Conservation (phyloP, 108 stramenopile species). For the Nitzschia putrida region DNA sequence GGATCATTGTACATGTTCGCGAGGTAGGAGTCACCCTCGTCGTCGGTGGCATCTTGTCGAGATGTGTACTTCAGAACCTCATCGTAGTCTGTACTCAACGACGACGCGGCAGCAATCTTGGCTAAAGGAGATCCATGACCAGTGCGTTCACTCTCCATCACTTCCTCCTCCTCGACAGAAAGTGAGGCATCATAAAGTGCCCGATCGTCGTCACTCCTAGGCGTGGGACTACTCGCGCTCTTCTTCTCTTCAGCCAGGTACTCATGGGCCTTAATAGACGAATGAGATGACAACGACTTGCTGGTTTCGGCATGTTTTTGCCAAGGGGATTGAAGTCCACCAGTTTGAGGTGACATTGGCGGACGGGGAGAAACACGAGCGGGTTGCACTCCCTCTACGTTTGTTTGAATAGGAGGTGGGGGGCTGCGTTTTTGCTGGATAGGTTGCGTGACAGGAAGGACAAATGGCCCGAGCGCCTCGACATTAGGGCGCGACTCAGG, state of each 20-base stretch:
- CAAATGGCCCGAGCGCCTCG: no score
- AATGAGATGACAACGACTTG: not conserved
- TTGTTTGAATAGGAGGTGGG: no score
- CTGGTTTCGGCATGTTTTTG: not conserved
- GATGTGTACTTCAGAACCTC: slow-evolving; percentile 9
- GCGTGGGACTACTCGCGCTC: not conserved
- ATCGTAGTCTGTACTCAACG: slow-evolving; percentile 4
- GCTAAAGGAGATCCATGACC: not conserved
- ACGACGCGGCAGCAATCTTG: not conserved
- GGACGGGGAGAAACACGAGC: no score
- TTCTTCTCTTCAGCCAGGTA: slow-evolving; percentile 2
- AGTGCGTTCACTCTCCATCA: not conserved
- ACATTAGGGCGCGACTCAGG: no score
- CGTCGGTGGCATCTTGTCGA: not conserved
- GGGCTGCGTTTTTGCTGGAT: no score
- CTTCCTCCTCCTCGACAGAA: not conserved
- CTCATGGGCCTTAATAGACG: not conserved
- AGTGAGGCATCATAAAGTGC: not conserved
- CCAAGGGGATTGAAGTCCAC: not conserved
- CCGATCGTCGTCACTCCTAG: not conserved
- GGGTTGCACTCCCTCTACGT: no score
- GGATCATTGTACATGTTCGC: slow-evolving; percentile 1
- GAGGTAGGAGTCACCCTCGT: not conserved
- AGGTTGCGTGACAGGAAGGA: no score
- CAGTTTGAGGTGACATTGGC: not conserved